Evolutionary conservation across 306 rosid genomes (phyloP).

Genomic region (Cucumis melo): DNA sequence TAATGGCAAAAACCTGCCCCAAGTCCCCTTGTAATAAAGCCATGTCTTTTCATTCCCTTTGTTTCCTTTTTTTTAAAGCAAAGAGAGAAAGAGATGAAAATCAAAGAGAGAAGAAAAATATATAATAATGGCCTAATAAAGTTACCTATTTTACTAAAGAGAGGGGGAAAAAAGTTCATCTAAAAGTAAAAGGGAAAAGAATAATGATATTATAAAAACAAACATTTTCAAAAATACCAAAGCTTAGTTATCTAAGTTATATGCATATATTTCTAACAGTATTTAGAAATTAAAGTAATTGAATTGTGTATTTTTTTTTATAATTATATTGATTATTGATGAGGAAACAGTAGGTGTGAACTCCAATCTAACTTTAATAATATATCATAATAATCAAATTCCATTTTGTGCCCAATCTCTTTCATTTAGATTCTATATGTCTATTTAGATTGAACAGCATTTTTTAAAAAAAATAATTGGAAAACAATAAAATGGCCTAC

Average conservation of each 20-base stretch:
- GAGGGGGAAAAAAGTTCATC: neutral
- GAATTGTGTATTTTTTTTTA: neutral
- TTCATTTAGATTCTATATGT: neutral
- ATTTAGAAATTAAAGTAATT: neutral
- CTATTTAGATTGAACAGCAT: neutral
- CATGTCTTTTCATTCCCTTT: slow-evolving; percentile 4
- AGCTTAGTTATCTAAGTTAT: too few species aligned
- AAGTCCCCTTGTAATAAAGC: neutral
- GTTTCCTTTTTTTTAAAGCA: neutral
- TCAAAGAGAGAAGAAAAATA: neutral
- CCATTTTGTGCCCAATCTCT: neutral
- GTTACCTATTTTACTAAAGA: neutral
- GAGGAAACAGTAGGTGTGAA: neutral
- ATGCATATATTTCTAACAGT: too few species aligned
- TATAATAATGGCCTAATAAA: too few species aligned
- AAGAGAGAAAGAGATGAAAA: neutral
- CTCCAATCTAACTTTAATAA: neutral
- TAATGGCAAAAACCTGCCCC: neutral
- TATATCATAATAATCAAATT: neutral
- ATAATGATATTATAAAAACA: neutral
- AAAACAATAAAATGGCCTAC: neutral
- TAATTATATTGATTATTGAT: neutral
- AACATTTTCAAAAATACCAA: too few species aligned
- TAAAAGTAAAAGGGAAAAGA: neutral
- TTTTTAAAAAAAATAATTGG: neutral